A percentile compares a stretch with the other conserved stretches of the same genome.
Conservation (phyloP, 371 early-diverging fungal genomes). For the Mortierella sp. region DNA sequence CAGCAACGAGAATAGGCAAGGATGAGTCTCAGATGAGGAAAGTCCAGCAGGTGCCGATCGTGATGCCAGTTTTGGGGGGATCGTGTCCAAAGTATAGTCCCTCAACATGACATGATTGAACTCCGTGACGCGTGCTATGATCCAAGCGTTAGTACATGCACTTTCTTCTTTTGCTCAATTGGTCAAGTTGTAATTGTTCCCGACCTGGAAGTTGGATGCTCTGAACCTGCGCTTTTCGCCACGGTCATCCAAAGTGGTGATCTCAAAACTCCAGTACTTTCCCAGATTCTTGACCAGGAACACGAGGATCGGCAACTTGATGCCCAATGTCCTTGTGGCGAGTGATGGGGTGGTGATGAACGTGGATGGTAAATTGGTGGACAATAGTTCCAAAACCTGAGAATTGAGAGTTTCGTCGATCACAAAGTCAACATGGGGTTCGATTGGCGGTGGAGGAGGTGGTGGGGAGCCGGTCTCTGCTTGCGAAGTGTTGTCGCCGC, state of each 20-base stretch:
- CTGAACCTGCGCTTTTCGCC: constrained; percentile 83
- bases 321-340: constrained; percentile 83
- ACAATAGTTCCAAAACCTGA: constrained; percentile 82
- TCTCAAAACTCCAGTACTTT: constrained; percentile 93
- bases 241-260: constrained; percentile 86
- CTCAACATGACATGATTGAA: too few relatives aligned
- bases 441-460: constrained; percentile 5
- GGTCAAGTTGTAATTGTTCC: constrained; percentile 9
- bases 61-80: too few relatives aligned
- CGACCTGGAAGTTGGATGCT: constrained; percentile 92
- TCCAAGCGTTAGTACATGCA: not conserved
- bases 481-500: constrained; percentile 6
- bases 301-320: constrained; percentile 90
- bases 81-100: too few relatives aligned
- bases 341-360: constrained; percentile 89
- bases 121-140: too few relatives aligned
- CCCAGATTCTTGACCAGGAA: constrained; percentile 88
- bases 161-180: not conserved
- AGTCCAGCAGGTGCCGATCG: too few relatives aligned
- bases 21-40: too few relatives aligned
- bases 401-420: constrained; percentile 87
- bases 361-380: constrained; percentile 83
- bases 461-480: constrained; percentile 5
- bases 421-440: constrained; percentile 80
- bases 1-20: too few relatives aligned